Evolutionary conservation across 352 stramenopile genomes (phyloP), one percentile per base, ranked within the genome.

Genomic region (Globisporangium splendens): DNA sequence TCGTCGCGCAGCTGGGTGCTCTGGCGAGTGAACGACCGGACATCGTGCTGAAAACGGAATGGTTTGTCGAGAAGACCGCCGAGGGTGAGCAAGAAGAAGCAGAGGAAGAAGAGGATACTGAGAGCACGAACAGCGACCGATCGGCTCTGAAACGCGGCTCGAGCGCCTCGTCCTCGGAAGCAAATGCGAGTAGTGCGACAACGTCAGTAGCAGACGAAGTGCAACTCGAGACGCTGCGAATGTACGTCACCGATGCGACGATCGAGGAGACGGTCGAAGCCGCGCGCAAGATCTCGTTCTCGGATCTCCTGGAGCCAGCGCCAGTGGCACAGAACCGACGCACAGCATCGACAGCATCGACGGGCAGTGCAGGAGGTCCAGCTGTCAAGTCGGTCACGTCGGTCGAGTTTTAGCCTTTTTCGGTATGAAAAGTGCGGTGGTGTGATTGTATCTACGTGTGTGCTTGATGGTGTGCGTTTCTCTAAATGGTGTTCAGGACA

Each of bases 21-120:
- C 50, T 90, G 18, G 77, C 77, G 35, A 90, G 80, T 43, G 70
- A 86, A 39, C 77, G 80, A 18, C 66, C 64, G 6, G 68, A 86
- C 46, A 71, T 88, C 7, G 80, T 77, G 42, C 63, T 90, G 60
- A 85, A 86, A 62, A 90, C 75, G 1, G 80, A 90, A 53, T 90
- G 80, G 77, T 74, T 90, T 59, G 61, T 73, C 7, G 75, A 88
- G 65, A 70, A 75, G 48, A 64, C 44, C 0, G 39, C 50, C 0
- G 75, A 85, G 0, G 72, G 73, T 3, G 71, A 77, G 52, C 66
- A 79, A 43, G 57, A 58, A 0, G 46, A 62, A 14, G 20, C 28
- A 14, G 50, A 68, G 2, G 54, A 51, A 3, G 55, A 50, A 3
- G 69, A 66, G 15, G 57, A 53, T 4, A 57, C 21, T 21, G 47